Base-by-base conservation (phyloP, 495 filamentous ascomycete species). In the Penicillium soppii region DNA sequence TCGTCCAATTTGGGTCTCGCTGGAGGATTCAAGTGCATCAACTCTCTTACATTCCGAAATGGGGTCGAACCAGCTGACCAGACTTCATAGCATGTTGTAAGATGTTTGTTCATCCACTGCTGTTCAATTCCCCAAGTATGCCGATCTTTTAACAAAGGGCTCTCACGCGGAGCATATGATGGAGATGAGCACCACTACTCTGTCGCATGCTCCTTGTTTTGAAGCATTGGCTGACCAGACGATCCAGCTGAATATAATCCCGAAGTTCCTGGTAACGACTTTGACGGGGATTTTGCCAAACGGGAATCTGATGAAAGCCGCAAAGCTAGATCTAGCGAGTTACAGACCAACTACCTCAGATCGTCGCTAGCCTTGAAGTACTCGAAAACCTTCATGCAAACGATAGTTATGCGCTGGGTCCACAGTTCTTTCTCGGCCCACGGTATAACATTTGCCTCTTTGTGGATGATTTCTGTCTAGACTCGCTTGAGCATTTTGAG, bases 371-470 rank as follows among this genome's bases (percentile, higher is more conserved):
- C 13, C 22, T n/a, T 7, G 39, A 41, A 25, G 12, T 41, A 7
- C 39, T 41, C 22, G 22, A 41, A 41, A 1, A 15, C 7, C 39
- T 41, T 7, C 39, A 10, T 25, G 23, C 39, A 25, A 1, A 41
- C 7, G 3, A 6, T 41, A 15, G 2, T 41, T 23, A 8, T 23
- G 2, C 2, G 10, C 20, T 15, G 21, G 20, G 39, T 23, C 39
- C 21, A 25, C 5, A 41, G 22, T 41, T 25, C 4, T 0, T 2
- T 4, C 39, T 41, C 22, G 39, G 39, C 3, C 2, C 39, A 26
- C 20, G 39, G 39, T 41, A 26, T 15, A 26, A 26, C 10, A 25
- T 41, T 41, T 41, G 39, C 39, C 39, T 41, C 39, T 41, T 41
- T 41, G 21, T 41, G 21, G 39, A 41, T 13, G 39, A 41, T 41